Evolutionary conservation across 2,329 filamentous ascomycete species (phyloP).

Genomic region (Nigrospora oryzae): DNA sequence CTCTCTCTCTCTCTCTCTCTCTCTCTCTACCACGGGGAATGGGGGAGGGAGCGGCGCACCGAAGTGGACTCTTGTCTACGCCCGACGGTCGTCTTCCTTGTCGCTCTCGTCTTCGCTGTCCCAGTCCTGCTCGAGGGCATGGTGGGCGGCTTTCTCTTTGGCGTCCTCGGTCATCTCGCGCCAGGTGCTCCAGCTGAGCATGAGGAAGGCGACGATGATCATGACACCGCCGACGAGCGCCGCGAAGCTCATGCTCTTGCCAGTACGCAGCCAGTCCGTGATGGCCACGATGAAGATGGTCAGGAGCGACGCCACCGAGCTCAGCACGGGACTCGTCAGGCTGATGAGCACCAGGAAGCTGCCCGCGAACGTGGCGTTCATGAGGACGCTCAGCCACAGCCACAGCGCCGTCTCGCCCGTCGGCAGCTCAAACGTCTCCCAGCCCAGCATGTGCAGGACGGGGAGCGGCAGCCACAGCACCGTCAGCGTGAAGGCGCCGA

Average conservation of each 20-base stretch:
- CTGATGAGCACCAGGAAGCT: slow-evolving; percentile 89
- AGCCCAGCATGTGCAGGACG: slow-evolving; percentile 66
- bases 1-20: no score
- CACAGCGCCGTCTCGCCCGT: slow-evolving; percentile 70
- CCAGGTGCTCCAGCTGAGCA: slow-evolving; percentile 87
- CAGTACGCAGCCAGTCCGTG: slow-evolving; percentile 80
- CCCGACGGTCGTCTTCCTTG: background rate
- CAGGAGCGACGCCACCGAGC: slow-evolving; percentile 82
- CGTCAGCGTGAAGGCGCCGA: slow-evolving; percentile 75
- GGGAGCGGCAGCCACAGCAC: slow-evolving; percentile 92
- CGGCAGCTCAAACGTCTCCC: slow-evolving; percentile 79
- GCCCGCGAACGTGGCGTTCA: slow-evolving; percentile 89
- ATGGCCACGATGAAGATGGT: slow-evolving; percentile 96
- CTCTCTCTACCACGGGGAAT: no score
- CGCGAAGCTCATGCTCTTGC: slow-evolving; percentile 63
- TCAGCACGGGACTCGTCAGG: slow-evolving; percentile 85
- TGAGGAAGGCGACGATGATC: slow-evolving; percentile 81
- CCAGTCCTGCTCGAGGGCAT: background rate
- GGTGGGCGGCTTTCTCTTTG: slow-evolving; percentile 39
- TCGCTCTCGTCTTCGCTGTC: slow-evolving; percentile 2
- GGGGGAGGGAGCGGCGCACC: no score
- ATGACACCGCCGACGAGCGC: slow-evolving; percentile 76
- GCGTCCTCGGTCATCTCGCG: slow-evolving; percentile 84
- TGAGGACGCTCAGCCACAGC: slow-evolving; percentile 69
- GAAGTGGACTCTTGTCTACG: no score